These are phyloP conservation scores for Cytospora chrysosperma DNA, from an alignment of 2,329 filamentous ascomycete genomes.

Conservation along the genomic window DNA sequence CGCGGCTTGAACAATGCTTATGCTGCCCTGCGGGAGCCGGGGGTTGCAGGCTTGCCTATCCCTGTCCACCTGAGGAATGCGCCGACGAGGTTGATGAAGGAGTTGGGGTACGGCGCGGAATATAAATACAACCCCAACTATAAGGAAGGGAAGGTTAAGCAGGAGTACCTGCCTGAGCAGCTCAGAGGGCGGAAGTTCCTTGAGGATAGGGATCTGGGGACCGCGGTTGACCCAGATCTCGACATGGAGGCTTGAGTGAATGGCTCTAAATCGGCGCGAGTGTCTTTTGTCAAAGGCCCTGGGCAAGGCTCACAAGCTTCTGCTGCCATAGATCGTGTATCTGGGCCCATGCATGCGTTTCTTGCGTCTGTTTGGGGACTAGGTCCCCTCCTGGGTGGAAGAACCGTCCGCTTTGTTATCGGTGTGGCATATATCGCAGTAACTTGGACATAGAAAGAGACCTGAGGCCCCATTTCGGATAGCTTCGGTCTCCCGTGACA, in stretches of 20 bases:
- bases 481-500: background rate
- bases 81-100: constrained; percentile 88
- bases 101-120: constrained; percentile 82
- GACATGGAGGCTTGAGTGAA: constrained; percentile 35
- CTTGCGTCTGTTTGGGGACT: background rate
- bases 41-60: constrained; percentile 76
- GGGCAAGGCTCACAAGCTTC: background rate
- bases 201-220: constrained; percentile 77
- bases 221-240: constrained; percentile 70
- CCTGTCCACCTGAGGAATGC: constrained; percentile 89
- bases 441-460: background rate
- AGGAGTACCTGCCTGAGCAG: constrained; percentile 85
- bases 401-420: background rate
- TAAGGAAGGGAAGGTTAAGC: constrained; percentile 72
- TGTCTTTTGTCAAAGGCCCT: background rate
- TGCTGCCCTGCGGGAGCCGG: constrained; percentile 76
- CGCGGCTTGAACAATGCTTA: constrained; percentile 78
- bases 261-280: background rate
- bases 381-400: background rate
- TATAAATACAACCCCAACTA: constrained; percentile 99
- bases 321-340: background rate
- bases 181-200: constrained; percentile 71
- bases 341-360: background rate
- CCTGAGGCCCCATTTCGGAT: background rate
- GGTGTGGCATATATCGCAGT: background rate